Conservation (phyloP, 148 eudicot genomes). For the Rhododendron simsii region DNA sequence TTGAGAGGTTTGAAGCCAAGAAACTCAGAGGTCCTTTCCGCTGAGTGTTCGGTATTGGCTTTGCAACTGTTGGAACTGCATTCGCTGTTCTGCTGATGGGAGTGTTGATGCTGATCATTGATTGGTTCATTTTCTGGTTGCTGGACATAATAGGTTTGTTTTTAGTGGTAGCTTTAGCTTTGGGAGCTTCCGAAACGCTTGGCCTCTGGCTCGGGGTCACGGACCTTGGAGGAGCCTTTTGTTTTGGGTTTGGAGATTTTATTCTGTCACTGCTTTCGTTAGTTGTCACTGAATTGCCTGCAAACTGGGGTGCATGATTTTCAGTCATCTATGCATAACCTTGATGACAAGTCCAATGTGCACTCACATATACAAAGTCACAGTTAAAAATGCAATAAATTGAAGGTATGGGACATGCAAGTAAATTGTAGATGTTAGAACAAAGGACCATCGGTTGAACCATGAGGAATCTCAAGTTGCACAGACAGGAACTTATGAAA, state of each 20-base stretch:
- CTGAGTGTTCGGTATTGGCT: neutral
- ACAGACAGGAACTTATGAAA: too few species aligned
- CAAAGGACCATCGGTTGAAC: neutral
- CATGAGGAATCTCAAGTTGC: neutral
- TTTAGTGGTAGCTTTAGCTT: conserved; percentile 10
- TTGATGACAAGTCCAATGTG: neutral
- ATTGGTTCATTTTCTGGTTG: conserved; percentile 19
- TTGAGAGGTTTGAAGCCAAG: conserved; percentile 27
- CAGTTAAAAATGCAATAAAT: neutral
- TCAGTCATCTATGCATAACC: neutral
- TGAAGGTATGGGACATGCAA: neutral
- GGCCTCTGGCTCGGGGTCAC: conserved; percentile 21
- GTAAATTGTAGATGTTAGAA: neutral
- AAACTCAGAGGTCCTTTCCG: conserved; percentile 16
- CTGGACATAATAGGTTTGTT: conserved; percentile 11
- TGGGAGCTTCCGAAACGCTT: neutral
- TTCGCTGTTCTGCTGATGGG: conserved; percentile 7
- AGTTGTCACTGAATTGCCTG: conserved; percentile 25
- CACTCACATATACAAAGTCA: neutral
- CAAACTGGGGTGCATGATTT: conserved; percentile 17
- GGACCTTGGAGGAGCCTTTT: conserved; percentile 15
- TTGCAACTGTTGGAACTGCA: conserved; percentile 3
- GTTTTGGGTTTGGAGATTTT: conserved; percentile 21
- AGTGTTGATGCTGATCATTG: neutral
- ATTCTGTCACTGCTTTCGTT: conserved; percentile 5